phyloP scores from a whole-genome alignment of 2,329 filamentous ascomycete species.

The Trichoderma brevicompactum region DNA sequence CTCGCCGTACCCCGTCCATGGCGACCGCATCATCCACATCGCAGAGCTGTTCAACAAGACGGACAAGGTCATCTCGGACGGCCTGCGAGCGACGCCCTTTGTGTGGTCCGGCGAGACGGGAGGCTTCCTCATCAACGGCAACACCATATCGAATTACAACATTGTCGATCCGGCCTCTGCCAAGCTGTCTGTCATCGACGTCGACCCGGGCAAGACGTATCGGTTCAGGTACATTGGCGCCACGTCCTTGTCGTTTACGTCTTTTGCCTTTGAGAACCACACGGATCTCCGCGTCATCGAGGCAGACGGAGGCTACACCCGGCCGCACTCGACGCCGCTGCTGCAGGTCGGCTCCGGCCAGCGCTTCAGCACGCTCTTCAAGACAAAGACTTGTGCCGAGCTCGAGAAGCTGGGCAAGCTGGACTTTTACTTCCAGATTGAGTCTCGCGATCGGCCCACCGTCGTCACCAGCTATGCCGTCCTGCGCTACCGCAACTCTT shows the following conservation, averaged over 20 bases:
- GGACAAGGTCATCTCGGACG: conserved; percentile 56
- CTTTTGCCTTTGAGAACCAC: conserved; percentile 62
- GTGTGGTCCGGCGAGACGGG: conserved; percentile 63
- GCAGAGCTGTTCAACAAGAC: conserved; percentile 61
- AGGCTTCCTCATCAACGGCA: conserved; percentile 34
- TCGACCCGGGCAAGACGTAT: conserved; percentile 65
- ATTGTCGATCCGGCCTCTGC: conserved; percentile 17
- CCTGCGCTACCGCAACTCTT: conserved; percentile 46
- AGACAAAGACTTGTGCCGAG: conserved; percentile 48
- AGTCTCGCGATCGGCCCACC: conserved; percentile 54
- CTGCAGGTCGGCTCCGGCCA: conserved; percentile 63
- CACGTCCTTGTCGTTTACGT: conserved; percentile 58
- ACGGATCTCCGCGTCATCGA: conserved; percentile 61
- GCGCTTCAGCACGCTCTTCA: conserved; percentile 62
- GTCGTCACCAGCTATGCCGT: conserved; percentile 54
- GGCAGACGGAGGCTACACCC: conserved; percentile 61
- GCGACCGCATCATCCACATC: conserved; percentile 60
- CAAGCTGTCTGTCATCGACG: conserved; percentile 56
- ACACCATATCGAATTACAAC: conserved; percentile 40
- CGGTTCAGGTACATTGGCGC: conserved; percentile 63
- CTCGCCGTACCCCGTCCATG: conserved; percentile 63
- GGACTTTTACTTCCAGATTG: conserved; percentile 53
- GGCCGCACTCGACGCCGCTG: conserved; percentile 50
- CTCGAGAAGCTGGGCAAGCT: conserved; percentile 34
- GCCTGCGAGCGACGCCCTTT: conserved; percentile 55